Evolutionary conservation across 495 filamentous ascomycete species (phyloP).

Genomic region (Xylaria scruposa): DNA sequence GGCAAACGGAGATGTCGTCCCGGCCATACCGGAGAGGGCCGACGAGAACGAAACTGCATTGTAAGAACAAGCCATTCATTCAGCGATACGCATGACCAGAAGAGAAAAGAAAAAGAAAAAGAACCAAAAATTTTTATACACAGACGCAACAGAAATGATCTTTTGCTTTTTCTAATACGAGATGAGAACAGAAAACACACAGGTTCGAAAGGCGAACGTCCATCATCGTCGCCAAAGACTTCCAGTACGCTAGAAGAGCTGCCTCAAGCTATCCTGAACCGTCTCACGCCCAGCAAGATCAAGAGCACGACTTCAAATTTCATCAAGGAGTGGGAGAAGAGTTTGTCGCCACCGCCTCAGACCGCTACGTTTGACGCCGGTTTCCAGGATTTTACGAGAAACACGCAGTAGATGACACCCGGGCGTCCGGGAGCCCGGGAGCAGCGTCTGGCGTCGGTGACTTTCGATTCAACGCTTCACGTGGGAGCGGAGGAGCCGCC

Average conservation of each 20-base stretch:
- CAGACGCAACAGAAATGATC: constrained; percentile 10
- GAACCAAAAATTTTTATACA: neutral
- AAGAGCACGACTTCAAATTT: constrained; percentile 72
- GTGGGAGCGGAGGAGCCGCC: neutral
- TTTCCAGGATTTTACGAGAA: constrained; percentile 18
- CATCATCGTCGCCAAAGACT: constrained; percentile 38
- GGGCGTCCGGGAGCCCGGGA: no score
- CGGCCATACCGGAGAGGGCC: constrained; percentile 45
- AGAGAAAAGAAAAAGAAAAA: neutral
- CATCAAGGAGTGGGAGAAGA: constrained; percentile 81
- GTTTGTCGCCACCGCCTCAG: constrained; percentile 40
- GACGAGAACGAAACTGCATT: constrained; percentile 48
- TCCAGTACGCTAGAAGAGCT: constrained; percentile 64
- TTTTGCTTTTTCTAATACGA: constrained; percentile 26
- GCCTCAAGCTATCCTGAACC: constrained; percentile 59
- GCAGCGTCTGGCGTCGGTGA: neutral
- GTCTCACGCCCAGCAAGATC: constrained; percentile 70
- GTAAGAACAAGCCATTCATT: constrained; percentile 44
- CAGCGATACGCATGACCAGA: constrained; percentile 3
- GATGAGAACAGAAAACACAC: constrained; percentile 35
- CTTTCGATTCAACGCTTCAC: neutral
- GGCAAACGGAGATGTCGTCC: constrained; percentile 53
- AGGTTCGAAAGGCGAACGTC: constrained; percentile 45
- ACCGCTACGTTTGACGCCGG: constrained; percentile 29
- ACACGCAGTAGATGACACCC: neutral